Evolutionary conservation across 192 early-diverging fungal species (phyloP), one percentile per base, ranked within the genome.

Genomic region (Funneliformis mosseae): DNA sequence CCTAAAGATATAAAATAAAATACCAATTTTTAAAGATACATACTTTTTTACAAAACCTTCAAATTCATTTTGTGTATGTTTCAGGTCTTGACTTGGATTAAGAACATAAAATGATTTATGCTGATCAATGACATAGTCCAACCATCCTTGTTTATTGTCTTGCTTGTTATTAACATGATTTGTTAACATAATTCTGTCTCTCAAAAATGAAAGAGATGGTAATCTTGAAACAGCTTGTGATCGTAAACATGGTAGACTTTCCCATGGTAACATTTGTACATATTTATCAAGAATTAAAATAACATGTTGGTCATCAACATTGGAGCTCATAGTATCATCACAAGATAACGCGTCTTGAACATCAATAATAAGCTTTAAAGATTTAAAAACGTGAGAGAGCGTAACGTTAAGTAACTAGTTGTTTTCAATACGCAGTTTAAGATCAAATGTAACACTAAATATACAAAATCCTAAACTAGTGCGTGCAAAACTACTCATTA

Each of bases 61-160:
- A 87, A 98, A 98, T 74, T 89, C 88, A 1, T 88, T 74, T 83
- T 98, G 93, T 2, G 98, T 99, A 63, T 88, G 87, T 60, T 83
- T 85, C 76, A 99, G 83, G 81, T 99, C 97, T 21, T 92, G 93
- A 27, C 89, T 91, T 1, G 98, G 98, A 86, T 99, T 99, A 23
- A 99, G 85, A 18, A 99, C 84, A 83, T 97, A 99, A 82, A 88
- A 96, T 2, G 89, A 87, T 2, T 84, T 89, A 25, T 82, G 38
- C 1, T 80, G 67, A 74, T 92, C 81, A 21, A 91, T 83, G 7
- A 70, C 71, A 12, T 88, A 42, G 75, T 91, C 88, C 12, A 42
- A 74, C 86, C 86, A 88, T 48, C 25, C 42, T 11, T 12, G 2
- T 23, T 62, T 28, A 0, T 43, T n/a, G 9, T 4, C 39, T 48